phyloP scores from a whole-genome alignment of 495 filamentous ascomycete genomes.

The Diplogelasinospora grovesii region DNA sequence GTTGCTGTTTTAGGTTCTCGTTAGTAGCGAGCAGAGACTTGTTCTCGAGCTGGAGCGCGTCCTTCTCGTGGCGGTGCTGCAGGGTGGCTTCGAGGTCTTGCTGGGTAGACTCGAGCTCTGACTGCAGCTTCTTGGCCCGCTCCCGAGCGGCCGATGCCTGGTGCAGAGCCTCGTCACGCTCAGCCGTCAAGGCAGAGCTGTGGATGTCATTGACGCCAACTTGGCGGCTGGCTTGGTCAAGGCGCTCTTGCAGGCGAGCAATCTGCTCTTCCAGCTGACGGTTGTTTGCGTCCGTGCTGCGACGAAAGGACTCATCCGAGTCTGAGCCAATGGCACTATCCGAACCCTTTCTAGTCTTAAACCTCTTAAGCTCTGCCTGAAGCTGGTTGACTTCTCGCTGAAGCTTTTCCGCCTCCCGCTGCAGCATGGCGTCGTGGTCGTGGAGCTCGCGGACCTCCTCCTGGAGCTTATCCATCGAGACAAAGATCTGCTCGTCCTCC shows the following conservation, averaged over 20 bases:
- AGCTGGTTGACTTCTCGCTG: conserved; percentile 39
- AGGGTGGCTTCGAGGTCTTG: conserved; percentile 28
- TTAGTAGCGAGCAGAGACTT: conserved; percentile 27
- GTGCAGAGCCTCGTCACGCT: conserved; percentile 42
- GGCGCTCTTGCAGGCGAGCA: conserved; percentile 30
- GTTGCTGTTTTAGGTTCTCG: conserved; percentile 23
- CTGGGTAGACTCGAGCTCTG: conserved; percentile 32
- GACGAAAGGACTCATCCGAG: conserved; percentile 33
- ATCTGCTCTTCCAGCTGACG: conserved; percentile 37
- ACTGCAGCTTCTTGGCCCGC: conserved; percentile 37
- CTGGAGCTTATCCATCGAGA: conserved; percentile 49
- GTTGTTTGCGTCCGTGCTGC: conserved; percentile 27
- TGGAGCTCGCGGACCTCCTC: conserved; percentile 43
- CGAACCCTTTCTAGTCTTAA: conserved; percentile 28
- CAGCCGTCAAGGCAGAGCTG: conserved; percentile 35
- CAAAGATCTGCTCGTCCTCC: conserved; percentile 45
- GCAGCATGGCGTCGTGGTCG: conserved; percentile 43
- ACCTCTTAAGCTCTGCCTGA: conserved; percentile 34
- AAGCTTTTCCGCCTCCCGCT: conserved; percentile 41
- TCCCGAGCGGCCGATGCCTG: conserved; percentile 35
- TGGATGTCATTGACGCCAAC: conserved; percentile 41
- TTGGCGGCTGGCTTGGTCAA: conserved; percentile 41
- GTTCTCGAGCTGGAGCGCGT: conserved; percentile 29
- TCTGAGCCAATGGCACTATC: conserved; percentile 44
- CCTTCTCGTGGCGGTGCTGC: conserved; percentile 27